Evolutionary conservation across 768 basidiomycete genomes (phyloP).

Genomic region (Lactarius tabidus): DNA sequence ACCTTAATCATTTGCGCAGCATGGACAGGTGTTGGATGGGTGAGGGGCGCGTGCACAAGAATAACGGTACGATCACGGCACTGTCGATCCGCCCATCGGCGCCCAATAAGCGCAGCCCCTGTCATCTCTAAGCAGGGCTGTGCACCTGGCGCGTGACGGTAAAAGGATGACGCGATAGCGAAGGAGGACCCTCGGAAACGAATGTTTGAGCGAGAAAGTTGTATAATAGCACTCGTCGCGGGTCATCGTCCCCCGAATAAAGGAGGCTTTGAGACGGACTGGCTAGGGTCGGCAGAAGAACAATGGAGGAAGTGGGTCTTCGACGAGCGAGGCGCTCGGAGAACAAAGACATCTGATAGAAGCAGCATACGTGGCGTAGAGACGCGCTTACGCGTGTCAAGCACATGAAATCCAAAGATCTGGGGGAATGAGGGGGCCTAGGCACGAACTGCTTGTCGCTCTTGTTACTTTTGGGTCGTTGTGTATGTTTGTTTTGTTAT

Average conservation of each 20-base stretch:
- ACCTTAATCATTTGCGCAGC: conserved; percentile 11
- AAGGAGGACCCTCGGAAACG: not conserved
- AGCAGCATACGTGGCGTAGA: conserved; percentile 21
- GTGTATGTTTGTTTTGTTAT: conserved; percentile 15
- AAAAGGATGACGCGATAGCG: not conserved
- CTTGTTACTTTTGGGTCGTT: not conserved
- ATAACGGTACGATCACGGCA: conserved; percentile 17
- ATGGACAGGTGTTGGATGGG: not conserved
- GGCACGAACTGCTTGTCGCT: not conserved
- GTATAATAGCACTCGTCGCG: not conserved
- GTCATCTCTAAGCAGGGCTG: conserved; percentile 4
- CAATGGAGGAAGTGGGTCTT: not conserved
- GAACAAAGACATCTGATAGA: conserved; percentile 23
- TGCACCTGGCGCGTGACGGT: not conserved
- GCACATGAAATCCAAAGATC: conserved; percentile 21
- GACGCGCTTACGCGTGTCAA: conserved; percentile 18
- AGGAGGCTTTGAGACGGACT: not conserved
- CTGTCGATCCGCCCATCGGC: conserved; percentile 25
- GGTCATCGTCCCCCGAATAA: not conserved
- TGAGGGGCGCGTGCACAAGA: not conserved
- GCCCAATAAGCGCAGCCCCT: conserved; percentile 22
- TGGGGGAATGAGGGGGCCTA: conserved; percentile 3
- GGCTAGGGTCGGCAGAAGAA: not conserved
- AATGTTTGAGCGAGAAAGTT: not conserved
- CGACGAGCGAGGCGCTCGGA: conserved; percentile 22